Evolutionary conservation across 805 yeast species (phyloP), one percentile per base, ranked within the genome.

Genomic region (Nakazawaea ishiwadae): DNA sequence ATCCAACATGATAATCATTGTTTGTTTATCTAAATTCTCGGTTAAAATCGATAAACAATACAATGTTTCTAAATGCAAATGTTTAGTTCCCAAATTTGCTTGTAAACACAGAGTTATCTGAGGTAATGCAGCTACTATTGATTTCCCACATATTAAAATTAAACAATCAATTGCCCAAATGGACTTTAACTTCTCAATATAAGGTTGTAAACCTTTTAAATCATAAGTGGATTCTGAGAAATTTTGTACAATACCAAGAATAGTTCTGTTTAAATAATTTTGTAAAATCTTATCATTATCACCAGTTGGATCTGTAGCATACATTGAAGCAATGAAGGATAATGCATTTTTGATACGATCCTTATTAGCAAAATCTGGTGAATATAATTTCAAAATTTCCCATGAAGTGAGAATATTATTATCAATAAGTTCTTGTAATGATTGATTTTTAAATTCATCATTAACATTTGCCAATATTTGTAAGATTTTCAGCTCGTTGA

Each of bases 61-160:
- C 31, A 93, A 62, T 0, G 91, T 77, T 30, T 73, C 72, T 12
- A 64, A 63, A 45, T 81, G 81, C 11, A 89, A 68, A 18, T 77
- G 78, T 0, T 71, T 62, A 15, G 72, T 73, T 30, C 81, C 89
- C 17, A 90, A 60, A 0, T 91, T 81, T 1, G 89, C 79, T 54
- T 88, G 96, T 10, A 91, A 63, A 51, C 95, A 84, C 2, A 95
- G 84, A 45, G 87, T 82, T 4, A 91, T 76, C 55, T 90, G 98
- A 0, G 96, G 95, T 27, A 84, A 60, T 0, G 87, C 86, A 2
- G 84, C 75, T 4, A 77, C 73, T 23, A 84, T 74, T 12, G 79
- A 68, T 19, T 69, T 64, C 5, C 73, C 72, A 2, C 78, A 63
- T 2, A 78, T 60, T 32, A 71, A 67, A 5, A 85, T 76, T 18